Conservation (phyloP, 2,329 filamentous ascomycete genomes). For the Xylariomycetidae sp. region DNA sequence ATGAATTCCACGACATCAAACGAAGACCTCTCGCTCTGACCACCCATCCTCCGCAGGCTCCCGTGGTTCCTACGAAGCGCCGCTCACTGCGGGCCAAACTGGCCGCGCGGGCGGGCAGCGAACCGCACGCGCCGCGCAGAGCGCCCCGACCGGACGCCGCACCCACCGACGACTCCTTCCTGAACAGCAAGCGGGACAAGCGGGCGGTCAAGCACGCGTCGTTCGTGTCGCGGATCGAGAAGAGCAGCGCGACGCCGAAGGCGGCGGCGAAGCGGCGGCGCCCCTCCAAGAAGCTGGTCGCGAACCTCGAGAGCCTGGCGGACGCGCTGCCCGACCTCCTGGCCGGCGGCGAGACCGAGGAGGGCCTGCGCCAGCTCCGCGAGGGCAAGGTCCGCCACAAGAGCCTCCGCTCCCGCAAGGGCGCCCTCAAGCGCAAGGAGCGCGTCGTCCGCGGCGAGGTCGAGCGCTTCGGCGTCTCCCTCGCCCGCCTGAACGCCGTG, state of each 20-base stretch:
- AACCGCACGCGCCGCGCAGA: slow-evolving; percentile 46
- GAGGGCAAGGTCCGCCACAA: slow-evolving; percentile 65
- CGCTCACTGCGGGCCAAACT: slow-evolving; percentile 52
- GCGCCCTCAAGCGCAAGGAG: slow-evolving; percentile 78
- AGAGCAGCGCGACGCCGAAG: slow-evolving; percentile 45
- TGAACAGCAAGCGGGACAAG: slow-evolving; percentile 76
- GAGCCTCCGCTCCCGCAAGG: slow-evolving; percentile 68
- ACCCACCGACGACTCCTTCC: slow-evolving; percentile 44
- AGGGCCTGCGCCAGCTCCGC: slow-evolving; percentile 31
- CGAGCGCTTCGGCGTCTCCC: slow-evolving; percentile 74
- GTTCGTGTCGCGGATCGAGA: slow-evolving; percentile 72
- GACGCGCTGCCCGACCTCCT: slow-evolving; percentile 69
- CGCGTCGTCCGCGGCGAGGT: slow-evolving; percentile 74
- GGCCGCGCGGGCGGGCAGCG: slow-evolving; percentile 40
- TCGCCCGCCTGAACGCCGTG: slow-evolving; percentile 63
- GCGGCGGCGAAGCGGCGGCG: slow-evolving; percentile 57
- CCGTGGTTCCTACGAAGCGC: slow-evolving; percentile 44
- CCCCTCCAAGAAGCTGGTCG: slow-evolving; percentile 70
- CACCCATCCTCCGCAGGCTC: too few species aligned
- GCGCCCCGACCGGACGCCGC: slow-evolving; percentile 44
- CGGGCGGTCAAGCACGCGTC: slow-evolving; percentile 72
- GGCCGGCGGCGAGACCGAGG: slow-evolving; percentile 39
- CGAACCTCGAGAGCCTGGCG: slow-evolving; percentile 68
- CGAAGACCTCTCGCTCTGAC: too few species aligned
- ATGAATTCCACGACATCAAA: too few species aligned